Evolutionary conservation across 306 rosid genomes (phyloP).

Genomic region (Cicer judaicum): DNA sequence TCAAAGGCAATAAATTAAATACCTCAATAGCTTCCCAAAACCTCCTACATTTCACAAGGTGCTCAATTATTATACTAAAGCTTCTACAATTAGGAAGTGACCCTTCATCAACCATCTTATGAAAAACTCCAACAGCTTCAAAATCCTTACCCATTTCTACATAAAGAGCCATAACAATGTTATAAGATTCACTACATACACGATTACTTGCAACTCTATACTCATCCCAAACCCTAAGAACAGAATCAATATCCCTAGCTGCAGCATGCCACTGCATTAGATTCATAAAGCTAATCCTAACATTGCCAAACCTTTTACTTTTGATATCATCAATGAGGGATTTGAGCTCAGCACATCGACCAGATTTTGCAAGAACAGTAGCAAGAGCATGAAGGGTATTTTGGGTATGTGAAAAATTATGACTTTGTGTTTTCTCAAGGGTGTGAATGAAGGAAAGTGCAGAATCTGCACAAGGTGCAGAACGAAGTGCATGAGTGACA

Average conservation of each 20-base stretch:
- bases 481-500: constrained; percentile 70
- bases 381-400: constrained; percentile 71
- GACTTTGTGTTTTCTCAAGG: constrained; percentile 43
- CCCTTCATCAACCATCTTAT: constrained; percentile 67
- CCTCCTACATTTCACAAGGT: constrained; percentile 63
- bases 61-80: constrained; percentile 72
- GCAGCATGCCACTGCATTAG: constrained; percentile 73
- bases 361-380: constrained; percentile 71
- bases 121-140: constrained; percentile 61
- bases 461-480: constrained; percentile 75
- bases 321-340: constrained; percentile 54
- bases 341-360: constrained; percentile 54
- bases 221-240: constrained; percentile 62
- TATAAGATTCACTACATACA: constrained; percentile 70
- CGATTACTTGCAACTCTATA: constrained; percentile 47
- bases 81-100: constrained; percentile 73
- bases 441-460: constrained; percentile 57
- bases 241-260: constrained; percentile 64
- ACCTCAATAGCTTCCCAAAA: constrained; percentile 62
- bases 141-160: constrained; percentile 58
- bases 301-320: constrained; percentile 53
- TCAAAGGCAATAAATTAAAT: constrained; percentile 60
- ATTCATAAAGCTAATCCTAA: constrained; percentile 67
- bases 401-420: constrained; percentile 66
- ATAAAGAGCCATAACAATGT: constrained; percentile 69